phyloP scores from a whole-genome alignment of 495 filamentous ascomycete species.

The Polyplosphaeria fusca region DNA sequence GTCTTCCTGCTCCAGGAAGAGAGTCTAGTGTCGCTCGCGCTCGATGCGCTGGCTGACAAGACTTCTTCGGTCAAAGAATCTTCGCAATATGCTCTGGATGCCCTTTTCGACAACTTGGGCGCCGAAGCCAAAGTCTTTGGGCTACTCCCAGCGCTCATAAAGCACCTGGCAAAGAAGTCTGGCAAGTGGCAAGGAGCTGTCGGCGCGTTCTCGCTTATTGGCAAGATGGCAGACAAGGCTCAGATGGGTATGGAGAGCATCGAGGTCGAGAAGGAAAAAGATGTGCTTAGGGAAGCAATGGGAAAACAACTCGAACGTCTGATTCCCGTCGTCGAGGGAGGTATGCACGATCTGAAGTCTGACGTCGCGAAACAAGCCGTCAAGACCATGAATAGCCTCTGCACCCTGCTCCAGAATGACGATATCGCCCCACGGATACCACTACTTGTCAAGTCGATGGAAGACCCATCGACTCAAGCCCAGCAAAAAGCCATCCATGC shows the following conservation, averaged over 20 bases:
- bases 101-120: constrained; percentile 72
- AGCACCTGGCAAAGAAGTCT: constrained; percentile 72
- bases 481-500: constrained; percentile 95
- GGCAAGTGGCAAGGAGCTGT: constrained; percentile 97
- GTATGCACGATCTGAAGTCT: constrained; percentile 93
- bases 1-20: constrained; percentile 77
- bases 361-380: constrained; percentile 83
- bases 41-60: constrained; percentile 91
- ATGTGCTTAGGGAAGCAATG: constrained; percentile 85
- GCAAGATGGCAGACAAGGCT: constrained; percentile 88
- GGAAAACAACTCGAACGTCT: constrained; percentile 83
- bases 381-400: constrained; percentile 87
- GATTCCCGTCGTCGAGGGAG: constrained; percentile 87
- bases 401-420: constrained; percentile 91
- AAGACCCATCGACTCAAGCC: constrained; percentile 83
- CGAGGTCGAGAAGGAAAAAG: constrained; percentile 80
- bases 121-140: constrained; percentile 78
- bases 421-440: constrained; percentile 93
- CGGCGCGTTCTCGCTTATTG: constrained; percentile 75
- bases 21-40: constrained; percentile 64
- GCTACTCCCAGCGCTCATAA: constrained; percentile 67
- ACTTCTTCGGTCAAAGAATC: constrained; percentile 81
- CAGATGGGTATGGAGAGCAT: constrained; percentile 74
- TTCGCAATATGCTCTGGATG: constrained; percentile 91
- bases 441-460: constrained; percentile 89